A percentile compares a stretch with the other conserved stretches of the same genome.
phyloP scores from a whole-genome alignment of 148 eudicot genomes.

The Gaultheria prostrata region DNA sequence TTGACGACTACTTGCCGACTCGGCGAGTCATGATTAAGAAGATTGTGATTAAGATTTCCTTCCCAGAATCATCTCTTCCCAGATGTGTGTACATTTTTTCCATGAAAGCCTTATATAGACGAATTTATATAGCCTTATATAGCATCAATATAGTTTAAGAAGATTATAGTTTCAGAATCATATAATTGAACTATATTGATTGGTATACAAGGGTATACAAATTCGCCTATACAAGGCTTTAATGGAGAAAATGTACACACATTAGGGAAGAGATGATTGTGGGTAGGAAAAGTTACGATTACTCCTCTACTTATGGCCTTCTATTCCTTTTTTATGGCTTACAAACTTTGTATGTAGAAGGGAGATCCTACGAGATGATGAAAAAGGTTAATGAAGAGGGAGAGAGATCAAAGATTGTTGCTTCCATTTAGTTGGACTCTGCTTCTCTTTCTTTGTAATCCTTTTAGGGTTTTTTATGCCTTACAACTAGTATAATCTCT shows the following conservation, averaged over 20 bases:
- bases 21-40: too few relatives aligned
- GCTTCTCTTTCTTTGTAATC: background rate
- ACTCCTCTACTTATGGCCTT: background rate
- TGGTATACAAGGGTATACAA: background rate
- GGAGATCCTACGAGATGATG: background rate
- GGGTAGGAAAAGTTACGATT: background rate
- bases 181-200: background rate
- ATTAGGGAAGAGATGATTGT: background rate
- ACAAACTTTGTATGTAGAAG: background rate
- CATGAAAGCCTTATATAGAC: background rate
- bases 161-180: background rate
- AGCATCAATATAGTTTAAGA: background rate
- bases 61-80: background rate
- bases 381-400: background rate
- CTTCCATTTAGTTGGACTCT: background rate
- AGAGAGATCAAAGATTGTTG: background rate
- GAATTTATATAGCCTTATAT: background rate
- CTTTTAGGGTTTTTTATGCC: background rate
- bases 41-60: background rate
- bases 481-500: background rate
- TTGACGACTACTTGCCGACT: too few relatives aligned
- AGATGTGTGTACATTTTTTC: background rate
- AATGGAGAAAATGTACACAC: background rate
- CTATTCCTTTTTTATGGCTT: background rate
- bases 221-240: background rate